Conservation (phyloP, 163 green algal genomes). For the Scenedesmus sp. region DNA sequence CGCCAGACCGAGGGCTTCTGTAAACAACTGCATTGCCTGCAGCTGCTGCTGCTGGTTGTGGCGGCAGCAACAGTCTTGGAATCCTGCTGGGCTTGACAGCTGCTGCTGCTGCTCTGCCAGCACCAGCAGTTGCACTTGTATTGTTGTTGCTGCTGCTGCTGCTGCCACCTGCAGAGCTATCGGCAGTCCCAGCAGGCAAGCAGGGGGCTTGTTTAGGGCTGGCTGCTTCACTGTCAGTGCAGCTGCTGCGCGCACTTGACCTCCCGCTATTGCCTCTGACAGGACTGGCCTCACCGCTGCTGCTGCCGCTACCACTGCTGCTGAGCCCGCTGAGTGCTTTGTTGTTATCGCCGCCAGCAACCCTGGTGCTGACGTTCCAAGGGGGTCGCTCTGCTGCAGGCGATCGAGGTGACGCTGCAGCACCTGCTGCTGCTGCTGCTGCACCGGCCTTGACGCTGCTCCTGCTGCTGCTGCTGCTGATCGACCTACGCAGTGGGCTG, state of each 20-base stretch:
- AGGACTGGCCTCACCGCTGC: neutral
- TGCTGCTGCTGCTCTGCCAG: neutral
- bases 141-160: neutral
- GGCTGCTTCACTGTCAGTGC: neutral
- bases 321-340: neutral
- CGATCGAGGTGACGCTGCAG: neutral
- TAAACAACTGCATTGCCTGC: neutral
- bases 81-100: neutral
- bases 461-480: constrained; percentile 11
- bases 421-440: constrained; percentile 10
- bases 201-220: neutral
- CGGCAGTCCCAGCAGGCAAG: neutral
- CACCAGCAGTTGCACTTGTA: neutral
- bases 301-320: neutral
- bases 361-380: constrained; percentile 19
- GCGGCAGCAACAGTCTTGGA: neutral
- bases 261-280: neutral
- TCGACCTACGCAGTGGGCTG: neutral
- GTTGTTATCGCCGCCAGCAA: neutral
- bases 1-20: neutral
- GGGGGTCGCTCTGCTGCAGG: neutral
- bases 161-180: neutral
- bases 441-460: neutral
- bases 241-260: neutral
- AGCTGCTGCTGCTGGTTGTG: neutral